Conservation (phyloP, 768 basidiomycete genomes). For the Serendipita vermifera region DNA sequence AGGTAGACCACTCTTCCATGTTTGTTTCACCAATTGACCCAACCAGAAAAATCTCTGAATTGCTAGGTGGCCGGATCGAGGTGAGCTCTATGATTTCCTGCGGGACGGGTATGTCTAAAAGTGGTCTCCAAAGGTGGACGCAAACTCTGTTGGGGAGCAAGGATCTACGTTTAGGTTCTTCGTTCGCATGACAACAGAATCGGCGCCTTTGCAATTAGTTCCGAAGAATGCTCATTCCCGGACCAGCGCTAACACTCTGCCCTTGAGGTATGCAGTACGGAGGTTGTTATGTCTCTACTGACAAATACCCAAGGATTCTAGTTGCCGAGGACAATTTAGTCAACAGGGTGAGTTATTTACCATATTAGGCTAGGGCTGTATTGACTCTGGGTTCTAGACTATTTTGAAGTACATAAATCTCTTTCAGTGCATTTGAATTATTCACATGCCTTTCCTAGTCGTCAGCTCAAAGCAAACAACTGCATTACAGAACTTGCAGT, state of each 20-base stretch:
- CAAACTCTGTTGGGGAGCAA: constrained; percentile 25
- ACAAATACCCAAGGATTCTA: constrained; percentile 14
- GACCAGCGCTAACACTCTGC: neutral
- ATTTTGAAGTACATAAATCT: too few species aligned
- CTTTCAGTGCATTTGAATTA: too few species aligned
- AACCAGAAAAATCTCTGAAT: constrained; percentile 19
- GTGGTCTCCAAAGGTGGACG: constrained; percentile 23
- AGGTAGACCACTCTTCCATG: too few species aligned
- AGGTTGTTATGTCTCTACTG: neutral
- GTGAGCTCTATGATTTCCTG: neutral
- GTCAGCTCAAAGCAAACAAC: constrained; percentile 20
- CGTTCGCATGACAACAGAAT: constrained; percentile 19
- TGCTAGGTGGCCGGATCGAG: constrained; percentile 24
- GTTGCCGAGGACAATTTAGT: constrained; percentile 21
- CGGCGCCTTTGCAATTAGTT: neutral
- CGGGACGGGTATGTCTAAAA: too few species aligned
- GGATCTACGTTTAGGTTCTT: constrained; percentile 30
- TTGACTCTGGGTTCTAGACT: constrained; percentile 11
- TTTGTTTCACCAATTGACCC: too few species aligned
- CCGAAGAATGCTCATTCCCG: neutral
- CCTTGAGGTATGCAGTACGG: neutral
- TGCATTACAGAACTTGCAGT: constrained; percentile 16
- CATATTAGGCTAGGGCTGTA: neutral
- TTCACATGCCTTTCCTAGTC: constrained; percentile 12
- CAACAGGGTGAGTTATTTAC: constrained; percentile 16